These are phyloP conservation scores for Neurospora pannonica DNA, from an alignment of 495 filamentous ascomycete species.

Conservation along the genomic window DNA sequence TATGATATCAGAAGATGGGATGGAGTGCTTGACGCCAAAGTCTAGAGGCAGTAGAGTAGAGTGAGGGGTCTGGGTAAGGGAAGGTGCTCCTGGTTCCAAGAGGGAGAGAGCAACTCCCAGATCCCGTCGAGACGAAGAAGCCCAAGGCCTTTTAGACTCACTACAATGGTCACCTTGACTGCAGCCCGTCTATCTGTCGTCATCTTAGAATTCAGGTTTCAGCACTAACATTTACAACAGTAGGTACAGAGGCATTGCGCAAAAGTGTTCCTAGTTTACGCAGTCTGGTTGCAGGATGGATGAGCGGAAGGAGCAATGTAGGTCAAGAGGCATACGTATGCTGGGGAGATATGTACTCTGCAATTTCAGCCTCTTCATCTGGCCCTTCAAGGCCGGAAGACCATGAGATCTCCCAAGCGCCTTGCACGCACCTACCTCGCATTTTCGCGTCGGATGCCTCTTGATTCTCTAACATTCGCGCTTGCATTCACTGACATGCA, in stretches of 20 bases:
- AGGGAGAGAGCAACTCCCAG: not conserved
- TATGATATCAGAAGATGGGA: not conserved
- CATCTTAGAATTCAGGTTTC: not conserved
- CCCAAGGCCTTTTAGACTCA: not conserved
- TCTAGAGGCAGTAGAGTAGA: not conserved
- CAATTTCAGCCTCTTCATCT: not conserved
- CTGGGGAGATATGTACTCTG: not conserved
- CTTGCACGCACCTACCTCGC: not conserved
- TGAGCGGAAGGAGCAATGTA: not conserved
- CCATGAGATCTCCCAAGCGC: not conserved
- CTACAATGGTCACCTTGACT: not conserved
- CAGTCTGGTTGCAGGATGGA: not conserved
- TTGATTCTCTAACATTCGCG: not conserved
- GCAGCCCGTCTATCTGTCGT: not conserved
- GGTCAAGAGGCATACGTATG: not conserved
- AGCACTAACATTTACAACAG: not conserved
- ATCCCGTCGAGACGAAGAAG: not conserved
- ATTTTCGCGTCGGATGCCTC: not conserved
- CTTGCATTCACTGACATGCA: not conserved
- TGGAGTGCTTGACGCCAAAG: not conserved
- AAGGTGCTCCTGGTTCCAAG: not conserved
- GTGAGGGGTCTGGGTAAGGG: not conserved
- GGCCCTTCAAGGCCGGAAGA: not conserved
- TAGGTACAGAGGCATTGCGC: not conserved
- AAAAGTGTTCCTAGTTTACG: not conserved